Evolutionary conservation across 2,329 filamentous ascomycete genomes (phyloP), one percentile per base, ranked within the genome.

Genomic region (Phyllosticta citribraziliensis): DNA sequence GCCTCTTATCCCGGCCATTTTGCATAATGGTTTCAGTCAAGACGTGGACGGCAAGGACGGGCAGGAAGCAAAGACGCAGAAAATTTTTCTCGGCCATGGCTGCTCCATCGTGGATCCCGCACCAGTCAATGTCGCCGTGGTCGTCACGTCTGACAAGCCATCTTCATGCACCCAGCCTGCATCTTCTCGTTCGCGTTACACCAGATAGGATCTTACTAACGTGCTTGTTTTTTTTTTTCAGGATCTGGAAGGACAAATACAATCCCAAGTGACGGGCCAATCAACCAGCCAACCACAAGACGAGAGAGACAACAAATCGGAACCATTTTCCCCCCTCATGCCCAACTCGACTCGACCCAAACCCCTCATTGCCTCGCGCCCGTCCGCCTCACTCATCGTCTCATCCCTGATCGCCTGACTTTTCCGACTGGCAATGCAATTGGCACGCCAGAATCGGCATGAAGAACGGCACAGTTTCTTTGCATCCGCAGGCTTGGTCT

Each of bases 161-260:
- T 47, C 40, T 47, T 47, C 40, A 47, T 47, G 40, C 40, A 47
- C 40, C 17, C 14, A 47, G 19, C 14, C 40, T 47, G 14, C 40
- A 17, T n/a, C n/a, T n/a, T n/a, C 40, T n/a, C 40, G 6, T n/a
- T 2, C 40, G 19, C 5, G 40, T 47, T 47, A 47, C 40, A 47
- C 40, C 40, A 47, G 54, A 56, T 30, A 20, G 5, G 19, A 24
- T 33, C 54, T 33, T 40, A 30, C 54, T 33, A 56, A 40, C 19
- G n/a, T 52, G 25, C 12, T 30, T 17, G 17, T 55, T 47, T 52
- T 56, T 47, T 52, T 56, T n/a, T 57, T 40, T 67, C 71, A 96
- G 91, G 92, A 97, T 97, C 71, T 97, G 93, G 91, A 97, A 97
- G 74, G 91, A 96, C 65, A 97, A 97, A 77, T 97, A 97, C 77